Evolutionary conservation across 192 early-diverging fungal genomes (phyloP).

Genomic region (Dissophora globulifera): DNA sequence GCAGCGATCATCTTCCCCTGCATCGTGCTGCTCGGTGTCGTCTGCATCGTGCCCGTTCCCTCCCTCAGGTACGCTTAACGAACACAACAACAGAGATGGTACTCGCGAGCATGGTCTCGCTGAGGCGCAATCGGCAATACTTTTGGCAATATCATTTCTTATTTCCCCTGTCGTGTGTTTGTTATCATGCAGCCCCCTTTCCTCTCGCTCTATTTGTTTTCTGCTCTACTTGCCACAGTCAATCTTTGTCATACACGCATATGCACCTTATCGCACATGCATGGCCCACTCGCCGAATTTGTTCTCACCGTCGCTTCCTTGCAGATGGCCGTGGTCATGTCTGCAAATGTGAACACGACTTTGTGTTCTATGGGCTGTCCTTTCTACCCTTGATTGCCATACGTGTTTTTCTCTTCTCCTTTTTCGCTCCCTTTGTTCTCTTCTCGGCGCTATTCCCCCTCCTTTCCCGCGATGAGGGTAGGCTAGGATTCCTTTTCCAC

Average conservation of each 20-base stretch:
- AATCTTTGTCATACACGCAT: constrained; percentile 47
- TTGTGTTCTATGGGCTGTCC: too few relatives aligned
- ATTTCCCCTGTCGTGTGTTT: background rate
- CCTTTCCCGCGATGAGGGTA: background rate
- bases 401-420: too few relatives aligned
- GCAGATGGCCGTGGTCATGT: background rate
- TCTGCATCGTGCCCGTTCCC: constrained; percentile 26
- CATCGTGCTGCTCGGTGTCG: constrained; percentile 20
- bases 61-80: constrained; percentile 39
- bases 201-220: background rate
- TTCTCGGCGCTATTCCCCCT: background rate
- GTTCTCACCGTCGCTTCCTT: background rate
- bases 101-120: too few relatives aligned
- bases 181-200: constrained; percentile 23
- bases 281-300: background rate
- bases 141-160: background rate
- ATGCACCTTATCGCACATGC: constrained; percentile 2
- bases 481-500: too few relatives aligned
- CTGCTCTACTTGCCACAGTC: background rate
- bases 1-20: constrained; percentile 36
- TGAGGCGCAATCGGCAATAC: too few relatives aligned
- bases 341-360: too few relatives aligned
- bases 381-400: too few relatives aligned
- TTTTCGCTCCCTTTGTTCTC: too few relatives aligned
- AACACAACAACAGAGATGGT: background rate